Evolutionary conservation across 768 basidiomycete genomes (phyloP).

Genomic region (Pleurotus citrinopileatus): DNA sequence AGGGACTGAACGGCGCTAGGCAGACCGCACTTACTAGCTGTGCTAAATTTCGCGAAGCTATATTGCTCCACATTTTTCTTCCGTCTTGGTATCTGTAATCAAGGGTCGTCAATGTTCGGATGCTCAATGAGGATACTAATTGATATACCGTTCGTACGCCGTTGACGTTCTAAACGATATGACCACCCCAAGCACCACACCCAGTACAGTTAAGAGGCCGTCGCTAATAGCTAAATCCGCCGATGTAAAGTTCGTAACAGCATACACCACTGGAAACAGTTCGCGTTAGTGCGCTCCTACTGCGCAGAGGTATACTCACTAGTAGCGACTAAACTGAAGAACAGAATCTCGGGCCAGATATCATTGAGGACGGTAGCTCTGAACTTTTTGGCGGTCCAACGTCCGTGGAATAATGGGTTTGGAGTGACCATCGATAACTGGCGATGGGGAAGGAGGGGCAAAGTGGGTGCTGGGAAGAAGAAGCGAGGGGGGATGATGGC

Average conservation of each 20-base stretch:
- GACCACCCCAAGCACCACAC: slow-evolving; percentile 69
- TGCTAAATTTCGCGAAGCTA: slow-evolving; percentile 58
- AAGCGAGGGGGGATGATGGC: not conserved
- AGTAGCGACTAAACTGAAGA: slow-evolving; percentile 58
- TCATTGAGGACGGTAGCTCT: slow-evolving; percentile 61
- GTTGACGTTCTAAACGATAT: slow-evolving; percentile 73
- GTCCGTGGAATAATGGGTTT: slow-evolving; percentile 45
- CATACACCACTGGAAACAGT: slow-evolving; percentile 48
- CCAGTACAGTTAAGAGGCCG: slow-evolving; percentile 63
- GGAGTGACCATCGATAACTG: slow-evolving; percentile 35
- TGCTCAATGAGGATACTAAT: not conserved
- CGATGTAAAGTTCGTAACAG: slow-evolving; percentile 47
- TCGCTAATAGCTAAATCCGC: slow-evolving; percentile 49
- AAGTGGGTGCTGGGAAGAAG: not conserved
- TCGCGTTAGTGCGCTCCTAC: not conserved
- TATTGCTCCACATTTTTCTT: slow-evolving; percentile 66
- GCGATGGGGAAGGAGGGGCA: not conserved
- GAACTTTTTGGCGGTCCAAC: slow-evolving; percentile 49
- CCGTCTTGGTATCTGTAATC: slow-evolving; percentile 59
- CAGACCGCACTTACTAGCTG: slow-evolving; percentile 49
- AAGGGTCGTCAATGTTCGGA: not conserved
- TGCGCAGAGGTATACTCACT: slow-evolving; percentile 32
- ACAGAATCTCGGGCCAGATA: slow-evolving; percentile 59
- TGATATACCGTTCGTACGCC: slow-evolving; percentile 64
- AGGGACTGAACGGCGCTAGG: not conserved